Evolutionary conservation across 192 early-diverging fungal genomes (phyloP), one percentile per base, ranked within the genome.

Genomic region (Linnemannia schmuckeri): DNA sequence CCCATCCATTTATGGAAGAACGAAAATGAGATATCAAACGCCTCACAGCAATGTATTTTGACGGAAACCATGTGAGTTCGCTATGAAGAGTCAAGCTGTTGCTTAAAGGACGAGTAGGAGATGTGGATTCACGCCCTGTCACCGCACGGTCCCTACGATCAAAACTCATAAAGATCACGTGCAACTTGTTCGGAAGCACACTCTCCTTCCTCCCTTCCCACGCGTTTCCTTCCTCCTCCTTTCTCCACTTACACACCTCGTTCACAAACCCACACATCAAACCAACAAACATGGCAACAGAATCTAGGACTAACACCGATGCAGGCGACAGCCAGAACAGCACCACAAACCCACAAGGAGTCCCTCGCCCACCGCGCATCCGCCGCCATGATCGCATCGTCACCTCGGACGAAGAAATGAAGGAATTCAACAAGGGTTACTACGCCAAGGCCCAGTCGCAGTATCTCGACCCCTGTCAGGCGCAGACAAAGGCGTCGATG

Each of bases 381-480:
- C 72, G 37, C 15, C 75, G 76, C 47, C 85, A 87, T 70, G 85
- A 87, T 15, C 85, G 57, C 76, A 81, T 87, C 61, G 63, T n/a
- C 18, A 87, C 85, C 30, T 75, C 79, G 49, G 85, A 87, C 76
- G 80, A 80, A 5, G 85, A 87, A 61, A 44, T 87, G n/a, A 87
- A 87, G 72, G 44, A 81, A 57, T 87, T 87, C 72, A 87, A 91
- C 72, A 85, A 90, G 54, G 82, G 82, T 37, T 91, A 90, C 38
- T 84, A 88, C 75, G 61, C 80, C 30, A 93, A 93, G 61, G 81
- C 87, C 63, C 83, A 88, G n/a, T 91, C 92, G 30, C 89, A 91
- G 38, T 93, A 89, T 46, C 87, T 93, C 83, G 90, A 93, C 71
- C 92, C 92, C 27, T 93, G 92, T 83, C 80, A 80, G 4, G 63